phyloP scores from a whole-genome alignment of 257 asterid species.

The Solanum pennellii region DNA sequence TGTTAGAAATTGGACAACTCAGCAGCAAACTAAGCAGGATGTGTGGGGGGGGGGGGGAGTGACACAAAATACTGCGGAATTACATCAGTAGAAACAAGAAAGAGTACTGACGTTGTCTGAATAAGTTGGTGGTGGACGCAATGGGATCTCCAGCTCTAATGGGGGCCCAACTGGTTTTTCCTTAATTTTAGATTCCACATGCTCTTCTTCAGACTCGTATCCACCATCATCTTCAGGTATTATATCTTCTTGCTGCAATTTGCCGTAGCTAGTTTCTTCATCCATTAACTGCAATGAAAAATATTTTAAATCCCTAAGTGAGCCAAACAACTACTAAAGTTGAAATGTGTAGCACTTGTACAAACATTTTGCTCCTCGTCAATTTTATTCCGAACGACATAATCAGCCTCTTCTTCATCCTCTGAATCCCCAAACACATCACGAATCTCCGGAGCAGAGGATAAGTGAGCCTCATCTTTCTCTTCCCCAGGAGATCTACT shows the following conservation, averaged over 20 bases:
- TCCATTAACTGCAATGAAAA: slow-evolving; percentile 36
- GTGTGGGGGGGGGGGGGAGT: background rate
- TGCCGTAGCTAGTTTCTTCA: slow-evolving; percentile 57
- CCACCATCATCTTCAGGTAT: slow-evolving; percentile 82
- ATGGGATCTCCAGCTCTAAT: slow-evolving; percentile 86
- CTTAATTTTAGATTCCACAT: slow-evolving; percentile 47
- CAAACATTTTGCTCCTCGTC: slow-evolving; percentile 48
- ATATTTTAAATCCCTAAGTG: slow-evolving; percentile 1
- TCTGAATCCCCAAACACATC: slow-evolving; percentile 90
- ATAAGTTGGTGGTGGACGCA: slow-evolving; percentile 67
- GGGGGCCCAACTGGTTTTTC: slow-evolving; percentile 96
- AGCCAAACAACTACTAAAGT: background rate
- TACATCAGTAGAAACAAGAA: background rate
- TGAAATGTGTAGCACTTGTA: slow-evolving; percentile 6
- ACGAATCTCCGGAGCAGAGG: slow-evolving; percentile 82
- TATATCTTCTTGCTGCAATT: slow-evolving; percentile 76
- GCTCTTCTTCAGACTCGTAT: slow-evolving; percentile 87
- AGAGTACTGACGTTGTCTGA: slow-evolving; percentile 48
- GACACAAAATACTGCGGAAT: background rate
- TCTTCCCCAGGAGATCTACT: slow-evolving; percentile 49
- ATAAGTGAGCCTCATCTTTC: slow-evolving; percentile 47
- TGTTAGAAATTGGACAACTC: background rate
- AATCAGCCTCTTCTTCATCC: slow-evolving; percentile 61
- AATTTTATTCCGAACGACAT: slow-evolving; percentile 35
- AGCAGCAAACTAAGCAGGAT: no score